Evolutionary conservation across 106 monocot genomes (phyloP), one percentile per base, ranked within the genome.

Genomic region (Platanthera zijinensis): DNA sequence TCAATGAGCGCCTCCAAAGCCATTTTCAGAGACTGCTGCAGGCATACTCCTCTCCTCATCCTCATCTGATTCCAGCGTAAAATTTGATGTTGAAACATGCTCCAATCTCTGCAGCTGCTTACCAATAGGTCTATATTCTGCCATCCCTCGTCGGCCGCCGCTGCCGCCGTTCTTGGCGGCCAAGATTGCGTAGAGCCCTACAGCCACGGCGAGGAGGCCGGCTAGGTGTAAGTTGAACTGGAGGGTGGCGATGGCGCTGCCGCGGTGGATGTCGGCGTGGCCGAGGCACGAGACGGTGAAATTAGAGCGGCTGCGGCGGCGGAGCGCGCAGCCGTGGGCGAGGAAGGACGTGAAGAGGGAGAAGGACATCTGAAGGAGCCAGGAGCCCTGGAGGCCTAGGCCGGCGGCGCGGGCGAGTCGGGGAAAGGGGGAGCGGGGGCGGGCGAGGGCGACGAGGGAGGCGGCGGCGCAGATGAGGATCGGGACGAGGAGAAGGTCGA

Each of bases 151-250:
- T 1, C 6, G 8, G 22, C 54, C 63, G n/a, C 18, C 30, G 8
- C 10, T 17, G 45, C 32, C 57, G 14, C 67, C 73, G 74, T 11
- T 52, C 45, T 67, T 78, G 11, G 51, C 51, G 0, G 54, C 75
- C 5, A 77, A 67, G 7, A 71, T 64, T n/a, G 82, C 83, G 57
- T 84, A 92, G 14, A 84, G 19, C 14, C 56, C 87, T 1, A 85
- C 79, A 9, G 68, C 83, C 0, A 56, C 85, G 5, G 86, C n/a
- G 19, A 92, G 78, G 3, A 97, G 80, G 17, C 87, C 19, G 0
- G 94, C 97, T 5, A 97, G 70, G 48, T 97, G 97, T 52, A 83
- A 80, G 25, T 97, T 89, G 81, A 97, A 94, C 89, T 94, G 97
- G 46, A 97, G 87, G 1, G 97, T 94, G 9, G 94, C 97, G 64